Conservation (phyloP, 2,329 filamentous ascomycete genomes). For the Colletotrichum acutatum region DNA sequence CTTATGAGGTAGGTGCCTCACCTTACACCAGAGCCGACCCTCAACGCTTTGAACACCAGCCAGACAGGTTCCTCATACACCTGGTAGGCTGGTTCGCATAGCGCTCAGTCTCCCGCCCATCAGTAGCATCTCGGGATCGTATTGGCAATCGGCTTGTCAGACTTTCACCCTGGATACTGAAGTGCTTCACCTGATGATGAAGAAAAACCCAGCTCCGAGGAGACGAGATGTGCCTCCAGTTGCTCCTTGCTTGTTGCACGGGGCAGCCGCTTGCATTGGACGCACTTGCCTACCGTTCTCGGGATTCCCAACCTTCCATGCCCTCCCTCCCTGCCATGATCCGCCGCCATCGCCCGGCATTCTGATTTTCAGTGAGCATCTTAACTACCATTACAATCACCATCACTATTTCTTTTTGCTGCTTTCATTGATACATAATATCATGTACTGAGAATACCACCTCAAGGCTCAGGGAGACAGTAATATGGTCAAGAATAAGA, state of each 20-base stretch:
- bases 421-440: too few relatives aligned
- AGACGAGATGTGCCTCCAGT: background rate
- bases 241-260: slow-evolving; percentile 6
- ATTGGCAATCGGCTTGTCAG: background rate
- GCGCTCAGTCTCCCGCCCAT: background rate
- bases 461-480: too few relatives aligned
- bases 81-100: background rate
- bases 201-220: background rate
- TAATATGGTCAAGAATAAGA: too few relatives aligned
- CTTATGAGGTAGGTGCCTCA: too few relatives aligned
- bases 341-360: too few relatives aligned
- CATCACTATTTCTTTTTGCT: background rate
- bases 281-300: slow-evolving; percentile 28
- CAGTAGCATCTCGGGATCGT: background rate
- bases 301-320: background rate
- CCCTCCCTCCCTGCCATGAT: background rate
- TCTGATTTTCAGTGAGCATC: too few relatives aligned
- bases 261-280: slow-evolving; percentile 23
- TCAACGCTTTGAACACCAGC: background rate
- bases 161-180: background rate
- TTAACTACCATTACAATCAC: background rate
- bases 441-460: too few relatives aligned
- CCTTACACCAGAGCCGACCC: too few relatives aligned
- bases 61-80: background rate
- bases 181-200: background rate